Base-by-base conservation (phyloP, 208 protist genomes). In the Chromosphaera perkinsii region DNA sequence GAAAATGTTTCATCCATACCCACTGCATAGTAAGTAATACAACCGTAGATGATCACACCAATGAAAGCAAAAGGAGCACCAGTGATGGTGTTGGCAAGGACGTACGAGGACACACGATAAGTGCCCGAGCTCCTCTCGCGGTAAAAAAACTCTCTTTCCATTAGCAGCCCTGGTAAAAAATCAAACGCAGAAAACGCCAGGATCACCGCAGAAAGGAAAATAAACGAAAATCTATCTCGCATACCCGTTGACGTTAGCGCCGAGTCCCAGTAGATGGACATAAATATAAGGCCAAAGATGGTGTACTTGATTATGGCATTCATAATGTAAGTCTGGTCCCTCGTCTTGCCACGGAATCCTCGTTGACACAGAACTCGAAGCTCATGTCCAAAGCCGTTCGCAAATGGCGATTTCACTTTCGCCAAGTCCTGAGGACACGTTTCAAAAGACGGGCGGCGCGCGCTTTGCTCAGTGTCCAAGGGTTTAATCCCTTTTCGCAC, bases 21-120 rank as follows among this genome's bases (percentile, higher is more conserved):
- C 36, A 73, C 57, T 47, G 75, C 63, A 32, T 56, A 79, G 47
- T 79, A 79, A 1, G 51, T 29, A 29, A 77, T 54, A 14, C 64
- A 39, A 22, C 56, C 29, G 37, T 48, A 77, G 3, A 77, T 5
- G 1, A 73, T 45, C 9, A 72, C 43, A 48, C 76, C 64, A 1
- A 66, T 1, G 0, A 62, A 48, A 0, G 48, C 72, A n/a, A 72
- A 48, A 32, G 74, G 74, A 24, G 76, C 26, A 55, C 76, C 74
- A 0, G 64, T 52, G 2, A 69, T 29, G 10, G 76, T 45, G 31
- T 79, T 49, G 2, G 71, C 63, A 3, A 52, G 22, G 42, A 40
- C 49, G 43, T 49, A 66, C 4, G 60, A 27, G 24, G 24, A 54
- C 7, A 66, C 60, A n/a, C 54, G 60, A 29, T 66, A 66, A 14